Evolutionary conservation across 2,329 filamentous ascomycete genomes (phyloP), one percentile per base, ranked within the genome.

Genomic region (Phialocephala sp.): DNA sequence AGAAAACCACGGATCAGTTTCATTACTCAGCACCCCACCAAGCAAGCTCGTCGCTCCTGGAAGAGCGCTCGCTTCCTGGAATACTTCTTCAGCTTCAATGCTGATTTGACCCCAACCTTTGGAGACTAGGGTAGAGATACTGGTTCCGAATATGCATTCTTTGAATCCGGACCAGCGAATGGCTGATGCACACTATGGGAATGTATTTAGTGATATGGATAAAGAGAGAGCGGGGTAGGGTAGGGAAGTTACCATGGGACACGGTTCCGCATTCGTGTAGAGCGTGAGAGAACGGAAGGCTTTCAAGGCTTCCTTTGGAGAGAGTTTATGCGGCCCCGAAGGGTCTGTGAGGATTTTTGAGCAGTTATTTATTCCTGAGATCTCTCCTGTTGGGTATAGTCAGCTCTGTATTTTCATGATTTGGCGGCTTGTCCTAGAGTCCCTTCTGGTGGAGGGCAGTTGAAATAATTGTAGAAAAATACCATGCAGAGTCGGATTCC

Each of bases 261-360:
- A 87, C 64, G 80, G 82, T 73, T 87, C 84, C 1, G 81, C 84
- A 72, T 84, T 87, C 24, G 84, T 87, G 73, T 87, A 87, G 3
- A 87, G 73, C 5, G 80, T 80, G n/a, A 87, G 73, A 18, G 77
- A 69, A 2, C 74, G 66, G 68, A 84, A 85, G 0, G 84, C 84
- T 2, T 70, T 72, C n/a, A 79, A 71, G 0, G 82, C 79, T 62
- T 81, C 77, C 9, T 71, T 58, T 0, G 79, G 71, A 0, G 76
- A 78, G 47, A 86, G 72, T 2, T 76, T 78, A 72, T 83, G 85
- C 0, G 75, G 75, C 1, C 83, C 83, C 3, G 72, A 47, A 0
- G 81, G 79, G 68, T 82, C 79, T 0, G 80, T 82, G 12, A 87
- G 76, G 59, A 86, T 76, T 2, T 69, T 61, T 0, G 81, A 81